These are phyloP conservation scores for Aspergillus fructus DNA, from an alignment of 2,329 filamentous ascomycete species.

Conservation along the genomic window DNA sequence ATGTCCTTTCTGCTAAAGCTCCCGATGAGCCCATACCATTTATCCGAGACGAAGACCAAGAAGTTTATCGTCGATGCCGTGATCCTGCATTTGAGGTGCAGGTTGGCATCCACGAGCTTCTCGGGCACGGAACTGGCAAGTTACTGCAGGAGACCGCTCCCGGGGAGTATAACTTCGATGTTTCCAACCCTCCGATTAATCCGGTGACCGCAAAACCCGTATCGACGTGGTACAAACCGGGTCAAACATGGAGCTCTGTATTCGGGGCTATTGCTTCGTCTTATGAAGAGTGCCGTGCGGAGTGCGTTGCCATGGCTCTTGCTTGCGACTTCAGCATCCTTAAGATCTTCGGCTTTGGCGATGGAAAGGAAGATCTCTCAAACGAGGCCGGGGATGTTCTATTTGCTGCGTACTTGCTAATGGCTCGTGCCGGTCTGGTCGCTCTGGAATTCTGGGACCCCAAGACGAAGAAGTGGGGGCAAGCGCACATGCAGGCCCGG, in stretches of 20 bases:
- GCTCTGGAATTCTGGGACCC: constrained; percentile 95
- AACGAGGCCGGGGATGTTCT: constrained; percentile 81
- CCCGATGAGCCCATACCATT: constrained; percentile 92
- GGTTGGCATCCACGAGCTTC: constrained; percentile 88
- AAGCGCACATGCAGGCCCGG: constrained; percentile 86
- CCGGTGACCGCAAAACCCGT: constrained; percentile 77
- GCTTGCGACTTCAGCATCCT: constrained; percentile 86
- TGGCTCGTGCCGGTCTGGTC: constrained; percentile 88
- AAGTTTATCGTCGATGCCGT: constrained; percentile 76
- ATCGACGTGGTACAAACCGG: constrained; percentile 87
- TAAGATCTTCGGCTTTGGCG: constrained; percentile 86
- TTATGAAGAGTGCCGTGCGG: constrained; percentile 93
- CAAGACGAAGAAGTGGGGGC: constrained; percentile 86
- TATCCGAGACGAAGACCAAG: constrained; percentile 74
- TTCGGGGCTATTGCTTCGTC: constrained; percentile 84
- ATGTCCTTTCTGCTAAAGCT: constrained; percentile 86
- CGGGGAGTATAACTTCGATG: constrained; percentile 85
- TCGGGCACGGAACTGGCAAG: constrained; percentile 89
- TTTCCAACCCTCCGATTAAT: constrained; percentile 74
- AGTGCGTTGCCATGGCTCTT: constrained; percentile 89
- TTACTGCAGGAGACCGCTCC: constrained; percentile 83
- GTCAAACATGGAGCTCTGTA: constrained; percentile 90
- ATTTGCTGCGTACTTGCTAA: constrained; percentile 83
- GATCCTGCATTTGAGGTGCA: constrained; percentile 92
- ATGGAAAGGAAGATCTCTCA: constrained; percentile 71